A percentile compares a stretch with the other conserved stretches of the same genome.
Evolutionary conservation across 129 eudicot genomes (phyloP).

Genomic region (Centrapalus pauciflorus): DNA sequence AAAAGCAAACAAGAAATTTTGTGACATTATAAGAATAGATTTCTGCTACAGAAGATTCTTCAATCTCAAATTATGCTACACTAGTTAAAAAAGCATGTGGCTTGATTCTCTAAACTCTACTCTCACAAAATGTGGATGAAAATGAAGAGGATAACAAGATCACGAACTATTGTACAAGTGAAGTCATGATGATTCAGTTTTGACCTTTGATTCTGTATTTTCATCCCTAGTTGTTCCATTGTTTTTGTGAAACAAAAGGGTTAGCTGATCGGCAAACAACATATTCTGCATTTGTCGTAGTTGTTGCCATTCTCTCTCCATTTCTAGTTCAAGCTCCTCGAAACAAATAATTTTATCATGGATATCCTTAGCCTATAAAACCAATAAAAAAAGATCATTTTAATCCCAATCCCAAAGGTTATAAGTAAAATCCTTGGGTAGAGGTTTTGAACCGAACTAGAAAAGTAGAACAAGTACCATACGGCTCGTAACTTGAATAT

Average conservation of each 20-base stretch:
- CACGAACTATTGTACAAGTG: conserved; percentile 11
- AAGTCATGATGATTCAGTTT: conserved; percentile 28
- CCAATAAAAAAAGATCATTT: background rate
- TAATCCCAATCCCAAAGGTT: background rate
- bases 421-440: background rate
- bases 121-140: conserved; percentile 18
- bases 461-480: too few relatives aligned
- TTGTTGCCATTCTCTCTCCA: conserved; percentile 68
- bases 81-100: background rate
- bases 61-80: conserved; percentile 3
- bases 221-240: conserved; percentile 37
- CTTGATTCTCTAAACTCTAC: conserved; percentile 14
- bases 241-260: conserved; percentile 50
- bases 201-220: conserved; percentile 33
- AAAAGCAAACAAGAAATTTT: background rate
- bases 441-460: too few relatives aligned
- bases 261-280: conserved; percentile 68
- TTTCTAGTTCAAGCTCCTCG: conserved; percentile 67
- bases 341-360: conserved; percentile 51
- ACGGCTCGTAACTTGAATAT: too few relatives aligned
- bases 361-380: conserved; percentile 56
- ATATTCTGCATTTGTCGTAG: conserved; percentile 54
- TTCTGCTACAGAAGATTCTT: conserved; percentile 13
- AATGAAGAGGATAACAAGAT: conserved; percentile 4
- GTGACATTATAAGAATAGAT: conserved; percentile 15